These are phyloP conservation scores for Kazachstania sp. DNA, from an alignment of 1,139 yeast genomes.

Conservation along the genomic window DNA sequence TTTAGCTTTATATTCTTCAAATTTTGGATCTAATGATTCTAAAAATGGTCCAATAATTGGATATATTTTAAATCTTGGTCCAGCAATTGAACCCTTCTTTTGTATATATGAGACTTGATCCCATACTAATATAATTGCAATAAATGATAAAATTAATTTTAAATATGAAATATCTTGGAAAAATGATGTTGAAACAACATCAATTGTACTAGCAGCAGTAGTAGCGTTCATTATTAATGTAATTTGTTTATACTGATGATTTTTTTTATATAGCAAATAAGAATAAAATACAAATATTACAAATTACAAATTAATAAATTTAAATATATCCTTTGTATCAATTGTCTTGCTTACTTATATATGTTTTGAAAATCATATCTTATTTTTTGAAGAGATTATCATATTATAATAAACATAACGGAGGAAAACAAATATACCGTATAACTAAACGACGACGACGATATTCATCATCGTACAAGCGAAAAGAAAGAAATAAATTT, in stretches of 20 bases:
- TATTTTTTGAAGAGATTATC: no score
- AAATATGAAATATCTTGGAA: conserved; percentile 35
- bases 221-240: background rate
- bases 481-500: no score
- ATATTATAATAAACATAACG: no score
- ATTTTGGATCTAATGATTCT: conserved; percentile 93
- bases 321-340: no score
- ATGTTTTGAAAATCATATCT: no score
- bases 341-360: no score
- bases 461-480: no score
- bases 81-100: conserved; percentile 81
- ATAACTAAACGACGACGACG: no score
- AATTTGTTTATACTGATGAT: background rate
- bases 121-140: conserved; percentile 50
- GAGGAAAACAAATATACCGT: no score
- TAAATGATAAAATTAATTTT: conserved; percentile 43
- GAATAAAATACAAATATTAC: background rate
- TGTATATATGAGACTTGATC: conserved; percentile 76
- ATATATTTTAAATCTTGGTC: conserved; percentile 80
- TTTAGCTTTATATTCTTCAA: conserved; percentile 83
- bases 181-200: background rate
- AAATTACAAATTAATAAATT: background rate
- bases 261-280: background rate
- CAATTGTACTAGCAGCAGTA: background rate
- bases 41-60: conserved; percentile 94